These are phyloP conservation scores for Cryoendolithus antarcticus DNA, from an alignment of 2,329 filamentous ascomycete genomes.

Conservation along the genomic window DNA sequence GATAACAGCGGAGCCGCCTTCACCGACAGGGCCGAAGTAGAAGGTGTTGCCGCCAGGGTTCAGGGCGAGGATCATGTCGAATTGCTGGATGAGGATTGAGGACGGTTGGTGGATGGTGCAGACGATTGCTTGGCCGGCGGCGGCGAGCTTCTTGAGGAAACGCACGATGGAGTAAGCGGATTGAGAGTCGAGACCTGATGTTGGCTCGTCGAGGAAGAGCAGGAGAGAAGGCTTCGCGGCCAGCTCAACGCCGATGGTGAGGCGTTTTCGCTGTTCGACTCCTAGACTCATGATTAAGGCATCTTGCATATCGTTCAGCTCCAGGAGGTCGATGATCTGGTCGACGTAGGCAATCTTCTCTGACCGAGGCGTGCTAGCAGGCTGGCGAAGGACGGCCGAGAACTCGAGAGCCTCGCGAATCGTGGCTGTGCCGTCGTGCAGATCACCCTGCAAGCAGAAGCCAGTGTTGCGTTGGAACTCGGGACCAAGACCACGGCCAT, in stretches of 20 bases:
- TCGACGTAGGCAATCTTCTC: slow-evolving; percentile 58
- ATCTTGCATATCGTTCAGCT: slow-evolving; percentile 54
- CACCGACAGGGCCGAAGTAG: slow-evolving; percentile 61
- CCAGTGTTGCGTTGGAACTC: slow-evolving; percentile 59
- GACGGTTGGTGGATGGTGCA: slow-evolving; percentile 66
- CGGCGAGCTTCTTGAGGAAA: slow-evolving; percentile 55
- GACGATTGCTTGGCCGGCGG: slow-evolving; percentile 57
- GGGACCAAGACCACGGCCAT: slow-evolving; percentile 47
- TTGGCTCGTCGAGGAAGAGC: slow-evolving; percentile 62
- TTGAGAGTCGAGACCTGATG: slow-evolving; percentile 57
- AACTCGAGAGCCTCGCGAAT: slow-evolving; percentile 59
- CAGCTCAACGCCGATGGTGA: slow-evolving; percentile 63
- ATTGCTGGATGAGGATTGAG: slow-evolving; percentile 56
- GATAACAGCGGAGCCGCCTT: slow-evolving; percentile 52
- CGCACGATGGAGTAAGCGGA: slow-evolving; percentile 56
- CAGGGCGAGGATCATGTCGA: slow-evolving; percentile 60
- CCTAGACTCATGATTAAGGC: slow-evolving; percentile 52
- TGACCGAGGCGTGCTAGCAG: slow-evolving; percentile 37
- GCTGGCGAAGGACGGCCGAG: slow-evolving; percentile 53
- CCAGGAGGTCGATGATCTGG: slow-evolving; percentile 52
- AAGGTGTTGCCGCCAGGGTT: slow-evolving; percentile 59
- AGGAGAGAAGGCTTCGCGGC: slow-evolving; percentile 56
- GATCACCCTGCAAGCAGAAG: slow-evolving; percentile 60
- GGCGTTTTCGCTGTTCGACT: slow-evolving; percentile 58
- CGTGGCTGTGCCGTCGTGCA: slow-evolving; percentile 56